Evolutionary conservation across 345 rosid species (phyloP).

Genomic region (Geranium brycei): DNA sequence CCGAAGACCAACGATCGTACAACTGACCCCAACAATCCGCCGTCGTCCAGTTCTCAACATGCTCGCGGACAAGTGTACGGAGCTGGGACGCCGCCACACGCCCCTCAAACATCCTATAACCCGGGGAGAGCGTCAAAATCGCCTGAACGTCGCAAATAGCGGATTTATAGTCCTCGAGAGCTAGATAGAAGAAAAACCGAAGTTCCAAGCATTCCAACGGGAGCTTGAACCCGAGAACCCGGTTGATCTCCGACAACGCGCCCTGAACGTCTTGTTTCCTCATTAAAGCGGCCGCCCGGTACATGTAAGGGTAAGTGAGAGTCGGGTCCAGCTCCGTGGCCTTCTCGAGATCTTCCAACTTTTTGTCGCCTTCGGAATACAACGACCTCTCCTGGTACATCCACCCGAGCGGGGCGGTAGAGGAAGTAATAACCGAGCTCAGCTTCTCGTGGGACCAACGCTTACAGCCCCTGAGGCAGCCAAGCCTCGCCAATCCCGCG

Average conservation of each 20-base stretch:
- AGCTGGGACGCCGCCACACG: conserved; percentile 84
- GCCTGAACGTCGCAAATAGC: conserved; percentile 94
- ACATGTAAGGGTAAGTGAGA: conserved; percentile 90
- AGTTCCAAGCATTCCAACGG: conserved; percentile 90
- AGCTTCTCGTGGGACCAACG: conserved; percentile 67
- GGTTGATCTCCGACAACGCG: conserved; percentile 78
- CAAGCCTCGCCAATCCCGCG: conserved; percentile 78
- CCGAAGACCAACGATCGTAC: conserved; percentile 90
- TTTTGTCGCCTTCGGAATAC: conserved; percentile 67
- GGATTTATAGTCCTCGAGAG: conserved; percentile 70
- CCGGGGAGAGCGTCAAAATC: conserved; percentile 74
- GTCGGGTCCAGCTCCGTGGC: conserved; percentile 88
- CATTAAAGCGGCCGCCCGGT: conserved; percentile 74
- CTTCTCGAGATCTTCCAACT: conserved; percentile 70
- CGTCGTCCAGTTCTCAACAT: conserved; percentile 78
- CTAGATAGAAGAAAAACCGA: conserved; percentile 86
- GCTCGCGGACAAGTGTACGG: conserved; percentile 79
- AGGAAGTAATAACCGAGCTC: conserved; percentile 51
- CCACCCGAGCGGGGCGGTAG: conserved; percentile 66
- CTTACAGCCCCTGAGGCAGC: conserved; percentile 47
- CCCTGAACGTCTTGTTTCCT: conserved; percentile 57
- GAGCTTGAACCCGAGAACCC: conserved; percentile 83
- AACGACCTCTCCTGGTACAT: conserved; percentile 95
- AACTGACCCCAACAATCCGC: conserved; percentile 99
- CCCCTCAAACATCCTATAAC: conserved; percentile 85